Base-by-base conservation (phyloP, 139 green algal species). In the Closterium sp. region DNA sequence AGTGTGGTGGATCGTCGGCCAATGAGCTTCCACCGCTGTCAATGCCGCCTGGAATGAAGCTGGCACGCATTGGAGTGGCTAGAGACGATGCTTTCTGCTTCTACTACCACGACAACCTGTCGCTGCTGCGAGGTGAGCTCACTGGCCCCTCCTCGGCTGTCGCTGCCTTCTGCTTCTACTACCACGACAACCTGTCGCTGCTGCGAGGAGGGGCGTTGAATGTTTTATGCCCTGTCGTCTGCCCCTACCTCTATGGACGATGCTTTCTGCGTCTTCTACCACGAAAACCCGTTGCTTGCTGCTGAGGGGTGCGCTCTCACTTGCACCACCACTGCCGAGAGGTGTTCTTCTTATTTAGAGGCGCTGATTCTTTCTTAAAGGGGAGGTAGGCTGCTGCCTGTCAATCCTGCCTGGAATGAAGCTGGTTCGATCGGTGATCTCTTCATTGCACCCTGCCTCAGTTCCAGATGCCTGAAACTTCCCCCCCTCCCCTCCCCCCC, bases 251-350 rank as follows among this genome's bases (percentile, higher is more conserved):
- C n/a, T n/a, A n/a, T n/a, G n/a, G 55, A 76, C 12, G 95, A 91
- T 10, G 97, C 97, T 28, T 98, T 98, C 88, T 96, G 95, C 87
- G 97, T 97, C 92, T 98, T 97, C 89, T 98, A 98, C 91, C 90
- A 96, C 19, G 96, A 98, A 66, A 95, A 95, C 84, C 76, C 95
- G 9, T 32, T n/a, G n/a, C n/a, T n/a, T n/a, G n/a, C n/a, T n/a
- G n/a, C n/a, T n/a, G n/a, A n/a, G n/a, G n/a, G n/a, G n/a, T n/a
- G n/a, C n/a, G n/a, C n/a, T n/a, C n/a, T n/a, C n/a, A n/a, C n/a
- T n/a, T n/a, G n/a, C n/a, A n/a, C n/a, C n/a, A n/a, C n/a, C 87
- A 7, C 34, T 96, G n/a, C 88, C 96, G 33, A 43, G 91, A 94
- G 92, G 92, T 94, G 23, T 25, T n/a, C n/a, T n/a, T n/a, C n/a